These are phyloP conservation scores for Apiotrichum domesticum DNA, from an alignment of 1,284 basidiomycete genomes.

Conservation along the genomic window DNA sequence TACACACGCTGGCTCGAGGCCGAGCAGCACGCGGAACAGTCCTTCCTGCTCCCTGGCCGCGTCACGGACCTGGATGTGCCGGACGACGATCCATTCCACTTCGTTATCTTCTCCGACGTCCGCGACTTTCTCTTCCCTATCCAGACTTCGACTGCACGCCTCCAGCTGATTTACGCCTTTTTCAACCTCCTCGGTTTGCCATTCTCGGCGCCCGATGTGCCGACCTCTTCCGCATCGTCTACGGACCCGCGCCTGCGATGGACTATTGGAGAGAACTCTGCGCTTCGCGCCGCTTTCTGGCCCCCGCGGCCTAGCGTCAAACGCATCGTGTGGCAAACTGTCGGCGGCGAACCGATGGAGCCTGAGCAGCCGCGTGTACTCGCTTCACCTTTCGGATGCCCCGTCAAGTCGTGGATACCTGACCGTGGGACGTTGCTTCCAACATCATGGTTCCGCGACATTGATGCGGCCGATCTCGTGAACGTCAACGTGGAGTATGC, in stretches of 20 bases:
- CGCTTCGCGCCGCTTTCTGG: constrained; percentile 34
- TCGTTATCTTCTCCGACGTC: constrained; percentile 74
- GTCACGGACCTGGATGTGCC: constrained; percentile 53
- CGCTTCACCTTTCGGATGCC: constrained; percentile 24
- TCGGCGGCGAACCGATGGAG: constrained; percentile 47
- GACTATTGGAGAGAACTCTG: constrained; percentile 18
- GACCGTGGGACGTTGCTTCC: constrained; percentile 22
- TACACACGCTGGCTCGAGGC: constrained; percentile 63
- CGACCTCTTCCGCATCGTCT: constrained; percentile 40
- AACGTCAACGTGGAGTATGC: constrained; percentile 32
- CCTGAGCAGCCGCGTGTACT: constrained; percentile 25
- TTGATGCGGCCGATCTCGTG: constrained; percentile 29
- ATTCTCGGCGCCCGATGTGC: constrained; percentile 44
- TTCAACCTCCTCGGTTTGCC: constrained; percentile 68
- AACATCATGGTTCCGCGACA: constrained; percentile 40
- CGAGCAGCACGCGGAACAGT: constrained; percentile 55
- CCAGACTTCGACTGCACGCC: constrained; percentile 52
- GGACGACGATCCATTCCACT: constrained; percentile 62
- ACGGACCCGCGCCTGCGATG: constrained; percentile 45
- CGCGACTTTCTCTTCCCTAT: constrained; percentile 62
- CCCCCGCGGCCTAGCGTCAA: constrained; percentile 9
- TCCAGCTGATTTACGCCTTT: constrained; percentile 67
- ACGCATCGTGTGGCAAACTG: constrained; percentile 32
- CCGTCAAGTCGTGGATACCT: constrained; percentile 34
- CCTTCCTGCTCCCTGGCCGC: constrained; percentile 54